These are phyloP conservation scores for Metarhizium sp. DNA, from an alignment of 2,329 filamentous ascomycete genomes.

Conservation along the genomic window DNA sequence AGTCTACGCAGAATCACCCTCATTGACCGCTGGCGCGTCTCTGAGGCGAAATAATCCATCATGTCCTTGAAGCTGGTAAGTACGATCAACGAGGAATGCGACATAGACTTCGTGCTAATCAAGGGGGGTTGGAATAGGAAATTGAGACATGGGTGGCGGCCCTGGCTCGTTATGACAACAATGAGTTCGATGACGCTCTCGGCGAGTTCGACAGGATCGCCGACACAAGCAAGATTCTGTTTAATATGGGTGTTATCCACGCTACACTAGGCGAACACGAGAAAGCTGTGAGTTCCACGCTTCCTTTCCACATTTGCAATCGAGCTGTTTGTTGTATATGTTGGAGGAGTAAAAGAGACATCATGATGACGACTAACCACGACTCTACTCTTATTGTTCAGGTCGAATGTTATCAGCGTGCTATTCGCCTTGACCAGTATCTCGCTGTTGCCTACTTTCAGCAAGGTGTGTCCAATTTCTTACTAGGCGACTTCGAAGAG, in stretches of 20 bases:
- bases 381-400: conserved; percentile 23
- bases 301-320: not conserved
- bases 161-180: conserved; percentile 87
- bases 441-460: conserved; percentile 98
- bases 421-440: conserved; percentile 84
- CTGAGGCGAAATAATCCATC: not conserved
- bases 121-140: conserved; percentile 50
- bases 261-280: conserved; percentile 93
- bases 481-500: conserved; percentile 94
- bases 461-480: conserved; percentile 94
- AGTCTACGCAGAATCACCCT: not conserved
- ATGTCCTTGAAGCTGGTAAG: conserved; percentile 56
- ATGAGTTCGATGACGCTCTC: conserved; percentile 88
- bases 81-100: not conserved
- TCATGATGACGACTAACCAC: not conserved
- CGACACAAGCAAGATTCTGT: conserved; percentile 96
- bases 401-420: conserved; percentile 92
- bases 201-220: conserved; percentile 76
- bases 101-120: not conserved
- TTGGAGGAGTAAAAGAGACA: not conserved
- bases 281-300: conserved; percentile 63
- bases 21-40: conserved; percentile 1
- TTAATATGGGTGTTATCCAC: conserved; percentile 97
- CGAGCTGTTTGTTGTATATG: not conserved
- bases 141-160: conserved; percentile 98